phyloP scores from a whole-genome alignment of 1,284 basidiomycete species.

The Leccinum variabile region DNA sequence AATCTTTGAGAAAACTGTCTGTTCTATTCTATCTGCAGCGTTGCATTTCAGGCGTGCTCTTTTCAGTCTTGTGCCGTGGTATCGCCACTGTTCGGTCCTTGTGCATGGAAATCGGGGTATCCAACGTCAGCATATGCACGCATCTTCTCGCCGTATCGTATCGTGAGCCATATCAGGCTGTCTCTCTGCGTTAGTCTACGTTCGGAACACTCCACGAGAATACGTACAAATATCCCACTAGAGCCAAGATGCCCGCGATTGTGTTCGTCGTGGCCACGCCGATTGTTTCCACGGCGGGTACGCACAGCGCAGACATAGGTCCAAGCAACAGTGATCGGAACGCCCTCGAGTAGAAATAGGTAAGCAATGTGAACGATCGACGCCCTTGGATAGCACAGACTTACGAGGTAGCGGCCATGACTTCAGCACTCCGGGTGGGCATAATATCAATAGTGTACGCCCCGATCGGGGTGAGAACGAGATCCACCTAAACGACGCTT shows the following conservation, averaged over 20 bases:
- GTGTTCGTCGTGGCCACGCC: slow-evolving; percentile 41
- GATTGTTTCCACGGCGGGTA: slow-evolving; percentile 43
- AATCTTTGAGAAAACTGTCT: background rate
- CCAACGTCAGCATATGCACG: slow-evolving; percentile 48
- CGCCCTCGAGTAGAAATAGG: slow-evolving; percentile 35
- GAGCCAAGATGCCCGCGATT: slow-evolving; percentile 42
- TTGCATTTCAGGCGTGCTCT: background rate
- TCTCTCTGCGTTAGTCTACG: background rate
- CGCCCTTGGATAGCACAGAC: background rate
- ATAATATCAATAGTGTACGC: slow-evolving; percentile 62
- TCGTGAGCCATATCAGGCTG: slow-evolving; percentile 32
- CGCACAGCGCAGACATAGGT: slow-evolving; percentile 19
- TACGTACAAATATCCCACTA: slow-evolving; percentile 48
- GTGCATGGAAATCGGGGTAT: slow-evolving; percentile 32
- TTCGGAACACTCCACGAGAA: background rate
- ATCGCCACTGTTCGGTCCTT: background rate
- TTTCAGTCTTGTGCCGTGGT: background rate
- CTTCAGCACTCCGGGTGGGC: slow-evolving; percentile 53
- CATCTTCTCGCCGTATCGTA: slow-evolving; percentile 51
- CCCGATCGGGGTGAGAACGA: slow-evolving; percentile 50
- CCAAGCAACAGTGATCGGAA: slow-evolving; percentile 42
- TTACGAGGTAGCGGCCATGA: slow-evolving; percentile 45
- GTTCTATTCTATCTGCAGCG: background rate
- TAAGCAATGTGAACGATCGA: background rate
- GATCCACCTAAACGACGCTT: slow-evolving; percentile 37